Conservation (phyloP, 2,329 filamentous ascomycete species). For the Cryphonectria nitschkei region DNA sequence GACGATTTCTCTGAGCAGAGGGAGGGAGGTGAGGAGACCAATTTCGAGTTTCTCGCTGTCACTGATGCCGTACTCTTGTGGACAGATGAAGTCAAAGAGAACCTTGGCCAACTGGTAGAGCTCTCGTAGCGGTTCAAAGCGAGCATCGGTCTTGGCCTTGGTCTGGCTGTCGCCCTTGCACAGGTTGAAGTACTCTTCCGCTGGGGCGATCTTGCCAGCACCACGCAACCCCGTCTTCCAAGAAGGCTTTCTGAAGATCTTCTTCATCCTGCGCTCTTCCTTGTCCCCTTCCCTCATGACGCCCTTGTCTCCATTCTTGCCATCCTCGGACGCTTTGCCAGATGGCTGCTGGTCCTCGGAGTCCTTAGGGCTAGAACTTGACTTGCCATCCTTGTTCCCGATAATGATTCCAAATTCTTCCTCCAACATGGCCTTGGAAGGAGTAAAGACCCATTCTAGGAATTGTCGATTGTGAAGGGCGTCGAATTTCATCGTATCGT, state of each 20-base stretch:
- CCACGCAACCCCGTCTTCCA: conserved; percentile 59
- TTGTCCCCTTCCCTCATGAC: conserved; percentile 48
- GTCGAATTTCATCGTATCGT: conserved; percentile 99
- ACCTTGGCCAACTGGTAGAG: conserved; percentile 93
- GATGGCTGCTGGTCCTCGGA: conserved; percentile 41
- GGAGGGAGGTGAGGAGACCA: conserved; percentile 88
- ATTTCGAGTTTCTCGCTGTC: conserved; percentile 98
- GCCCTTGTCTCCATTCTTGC: conserved; percentile 39
- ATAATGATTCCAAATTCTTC: conserved; percentile 59
- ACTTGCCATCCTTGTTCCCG: conserved; percentile 40
- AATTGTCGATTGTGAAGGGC: conserved; percentile 96
- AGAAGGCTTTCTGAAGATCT: conserved; percentile 64
- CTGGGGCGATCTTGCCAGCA: conserved; percentile 57
- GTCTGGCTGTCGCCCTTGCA: conserved; percentile 76
- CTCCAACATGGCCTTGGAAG: conserved; percentile 75
- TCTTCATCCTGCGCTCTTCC: conserved; percentile 45
- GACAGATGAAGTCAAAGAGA: conserved; percentile 96
- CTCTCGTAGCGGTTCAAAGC: conserved; percentile 87
- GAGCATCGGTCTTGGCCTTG: conserved; percentile 79
- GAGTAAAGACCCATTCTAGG: conserved; percentile 96
- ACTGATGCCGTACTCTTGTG: conserved; percentile 96
- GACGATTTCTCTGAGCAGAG: conserved; percentile 94
- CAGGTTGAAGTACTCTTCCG: conserved; percentile 85
- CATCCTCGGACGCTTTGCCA: conserved; percentile 43
- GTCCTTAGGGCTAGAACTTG: conserved; percentile 38